Base-by-base conservation (phyloP, 2,329 filamentous ascomycete genomes). In the Hymenoscyphus albidus region DNA sequence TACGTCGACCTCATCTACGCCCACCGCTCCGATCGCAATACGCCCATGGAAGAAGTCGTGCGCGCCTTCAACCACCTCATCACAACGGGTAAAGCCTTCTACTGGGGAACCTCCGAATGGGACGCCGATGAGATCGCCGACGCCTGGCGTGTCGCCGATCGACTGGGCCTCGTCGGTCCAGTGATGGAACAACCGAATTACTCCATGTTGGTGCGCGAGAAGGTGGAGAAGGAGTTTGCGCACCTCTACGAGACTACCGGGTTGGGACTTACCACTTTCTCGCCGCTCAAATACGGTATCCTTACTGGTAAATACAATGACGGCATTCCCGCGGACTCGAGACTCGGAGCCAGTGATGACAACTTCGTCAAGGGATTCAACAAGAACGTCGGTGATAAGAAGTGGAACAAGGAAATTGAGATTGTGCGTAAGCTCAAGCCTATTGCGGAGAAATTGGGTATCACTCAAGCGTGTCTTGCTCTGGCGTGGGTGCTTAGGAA, bases 61-160 rank as follows among this genome's bases (percentile, higher is more conserved):
- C 84, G 87, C 62, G 86, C 84, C 62, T 90, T 91, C 79, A 90
- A 90, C 79, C 81, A 89, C 75, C 77, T 91, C 62, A 89, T 91
- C 74, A 80, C 86, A 75, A 81, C 80, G 0, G 88, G 88, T 69
- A 87, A 89, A 77, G 85, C 86, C 2, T 84, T 91, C 68, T 89
- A 90, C 79, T 89, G 87, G 87, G 87, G 87, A 54, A 90, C 87
- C 0, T 88, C 85, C 0, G 85, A 89, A 75, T 90, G 87, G 87
- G 82, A 80, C 66, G 85, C 87, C 55, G 82, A 84, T 65, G 86
- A 89, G 77, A 89, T 90, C 72, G 82, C 83, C 5, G 81, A 85
- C 64, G 87, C 88, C 0, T 85, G 83, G 79, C 79, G 84, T 14
- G 80, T 85, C 66, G 85, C 87, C 40, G 85, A 88, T 69, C 81